phyloP scores from a whole-genome alignment of 352 stramenopile genomes.

The Pythium coloratum region DNA sequence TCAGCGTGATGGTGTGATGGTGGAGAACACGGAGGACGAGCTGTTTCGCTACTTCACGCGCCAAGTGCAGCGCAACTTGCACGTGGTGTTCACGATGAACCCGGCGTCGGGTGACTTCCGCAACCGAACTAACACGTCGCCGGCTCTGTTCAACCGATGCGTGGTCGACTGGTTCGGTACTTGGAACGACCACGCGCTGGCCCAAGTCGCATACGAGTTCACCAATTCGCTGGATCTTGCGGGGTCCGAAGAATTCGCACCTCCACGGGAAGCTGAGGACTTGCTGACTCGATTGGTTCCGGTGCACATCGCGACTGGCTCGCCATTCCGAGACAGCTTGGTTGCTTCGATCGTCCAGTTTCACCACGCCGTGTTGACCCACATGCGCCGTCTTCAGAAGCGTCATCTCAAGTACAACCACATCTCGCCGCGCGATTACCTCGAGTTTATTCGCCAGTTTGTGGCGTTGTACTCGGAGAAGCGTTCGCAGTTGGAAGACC shows the following conservation, averaged over 20 bases:
- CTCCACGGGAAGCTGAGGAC: conserved; percentile 46
- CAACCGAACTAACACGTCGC: conserved; percentile 97
- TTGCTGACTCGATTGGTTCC: conserved; percentile 60
- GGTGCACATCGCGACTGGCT: conserved; percentile 54
- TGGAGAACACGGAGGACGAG: conserved; percentile 94
- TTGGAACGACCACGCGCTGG: conserved; percentile 97
- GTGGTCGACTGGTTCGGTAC: conserved; percentile 99
- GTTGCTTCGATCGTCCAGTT: conserved; percentile 88
- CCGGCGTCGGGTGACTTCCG: conserved; percentile 96
- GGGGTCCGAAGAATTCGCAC: conserved; percentile 73
- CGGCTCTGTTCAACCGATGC: conserved; percentile 99
- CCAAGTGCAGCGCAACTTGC: conserved; percentile 98
- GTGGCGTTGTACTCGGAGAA: conserved; percentile 91
- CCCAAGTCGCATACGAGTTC: conserved; percentile 98
- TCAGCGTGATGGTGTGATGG: conserved; percentile 87
- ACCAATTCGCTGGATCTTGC: conserved; percentile 95
- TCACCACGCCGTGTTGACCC: conserved; percentile 79
- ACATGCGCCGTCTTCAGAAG: conserved; percentile 87
- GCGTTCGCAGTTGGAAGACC: conserved; percentile 91
- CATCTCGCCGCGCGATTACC: conserved; percentile 90
- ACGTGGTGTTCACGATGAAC: conserved; percentile 99
- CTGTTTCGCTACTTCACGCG: conserved; percentile 97
- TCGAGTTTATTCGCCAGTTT: conserved; percentile 93
- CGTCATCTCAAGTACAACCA: conserved; percentile 88
- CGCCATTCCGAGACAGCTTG: conserved; percentile 73